Evolutionary conservation across 2,329 filamentous ascomycete genomes (phyloP).

Genomic region (Aspergillus sp.): DNA sequence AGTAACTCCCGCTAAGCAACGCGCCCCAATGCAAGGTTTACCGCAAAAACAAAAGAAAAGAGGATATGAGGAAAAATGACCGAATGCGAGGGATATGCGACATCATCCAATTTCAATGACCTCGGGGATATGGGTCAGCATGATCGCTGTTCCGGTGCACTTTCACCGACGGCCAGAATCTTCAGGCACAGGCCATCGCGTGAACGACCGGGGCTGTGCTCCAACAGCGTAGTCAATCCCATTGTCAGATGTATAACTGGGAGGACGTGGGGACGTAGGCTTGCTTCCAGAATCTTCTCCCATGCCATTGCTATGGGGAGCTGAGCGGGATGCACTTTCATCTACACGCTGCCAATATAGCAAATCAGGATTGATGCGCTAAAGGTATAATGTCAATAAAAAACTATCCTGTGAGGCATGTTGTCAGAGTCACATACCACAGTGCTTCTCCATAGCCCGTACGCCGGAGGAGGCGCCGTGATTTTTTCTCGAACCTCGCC

Average conservation of each 20-base stretch:
- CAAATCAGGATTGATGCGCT: conserved; percentile 76
- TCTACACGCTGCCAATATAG: conserved; percentile 74
- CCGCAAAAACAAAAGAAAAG: not conserved
- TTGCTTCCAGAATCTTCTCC: conserved; percentile 15
- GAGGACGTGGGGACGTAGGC: conserved; percentile 56
- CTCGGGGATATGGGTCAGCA: not conserved
- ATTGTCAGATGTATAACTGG: conserved; percentile 74
- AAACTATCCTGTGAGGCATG: no score
- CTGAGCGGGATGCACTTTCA: conserved; percentile 5
- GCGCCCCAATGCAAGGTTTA: not conserved
- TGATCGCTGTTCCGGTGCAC: not conserved
- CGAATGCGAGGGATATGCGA: not conserved
- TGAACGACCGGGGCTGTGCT: conserved; percentile 59
- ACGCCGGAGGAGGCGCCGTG: conserved; percentile 69
- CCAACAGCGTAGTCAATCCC: conserved; percentile 71
- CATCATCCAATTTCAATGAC: not conserved
- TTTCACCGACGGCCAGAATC: not conserved
- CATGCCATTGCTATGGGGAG: not conserved
- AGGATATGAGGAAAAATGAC: not conserved
- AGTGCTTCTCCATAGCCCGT: conserved; percentile 79
- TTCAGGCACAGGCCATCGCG: conserved; percentile 29
- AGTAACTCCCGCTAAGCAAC: not conserved
- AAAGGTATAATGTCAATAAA: not conserved
- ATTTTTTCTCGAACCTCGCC: conserved; percentile 53
- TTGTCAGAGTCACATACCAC: conserved; percentile 53